These are phyloP conservation scores for Creolimax fragrantissima DNA, from an alignment of 78 protist species.

Conservation along the genomic window DNA sequence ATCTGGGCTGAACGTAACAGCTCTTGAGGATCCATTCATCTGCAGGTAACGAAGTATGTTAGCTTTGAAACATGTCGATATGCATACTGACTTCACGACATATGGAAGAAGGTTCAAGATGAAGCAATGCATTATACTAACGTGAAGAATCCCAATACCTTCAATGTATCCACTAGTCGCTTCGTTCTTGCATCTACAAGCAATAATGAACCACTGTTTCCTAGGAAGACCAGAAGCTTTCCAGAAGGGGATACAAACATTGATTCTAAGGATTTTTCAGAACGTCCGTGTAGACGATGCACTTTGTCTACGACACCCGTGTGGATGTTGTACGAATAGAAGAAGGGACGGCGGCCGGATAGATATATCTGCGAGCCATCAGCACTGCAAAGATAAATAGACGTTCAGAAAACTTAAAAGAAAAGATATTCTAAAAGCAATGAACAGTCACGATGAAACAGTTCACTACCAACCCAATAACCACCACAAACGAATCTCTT, in stretches of 20 bases:
- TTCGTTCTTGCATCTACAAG: not conserved
- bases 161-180: constrained; percentile 5
- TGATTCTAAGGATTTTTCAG: not conserved
- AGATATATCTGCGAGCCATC: constrained; percentile 1
- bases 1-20: not conserved
- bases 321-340: not conserved
- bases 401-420: not conserved
- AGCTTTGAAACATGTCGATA: too few relatives aligned
- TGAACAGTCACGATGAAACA: not conserved
- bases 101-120: too few relatives aligned
- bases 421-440: not conserved
- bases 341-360: not conserved
- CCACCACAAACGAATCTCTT: not conserved
- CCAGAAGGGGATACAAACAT: not conserved
- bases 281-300: constrained; percentile 7
- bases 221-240: not conserved
- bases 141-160: too few relatives aligned
- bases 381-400: not conserved
- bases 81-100: too few relatives aligned
- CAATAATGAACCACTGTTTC: not conserved
- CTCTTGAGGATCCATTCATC: constrained; percentile 9
- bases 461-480: not conserved
- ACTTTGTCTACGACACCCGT: not conserved
- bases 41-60: not conserved
- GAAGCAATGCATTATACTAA: too few relatives aligned